These are phyloP conservation scores for Leishmania gerbilli DNA, from an alignment of 208 protist species.

Conservation along the genomic window DNA sequence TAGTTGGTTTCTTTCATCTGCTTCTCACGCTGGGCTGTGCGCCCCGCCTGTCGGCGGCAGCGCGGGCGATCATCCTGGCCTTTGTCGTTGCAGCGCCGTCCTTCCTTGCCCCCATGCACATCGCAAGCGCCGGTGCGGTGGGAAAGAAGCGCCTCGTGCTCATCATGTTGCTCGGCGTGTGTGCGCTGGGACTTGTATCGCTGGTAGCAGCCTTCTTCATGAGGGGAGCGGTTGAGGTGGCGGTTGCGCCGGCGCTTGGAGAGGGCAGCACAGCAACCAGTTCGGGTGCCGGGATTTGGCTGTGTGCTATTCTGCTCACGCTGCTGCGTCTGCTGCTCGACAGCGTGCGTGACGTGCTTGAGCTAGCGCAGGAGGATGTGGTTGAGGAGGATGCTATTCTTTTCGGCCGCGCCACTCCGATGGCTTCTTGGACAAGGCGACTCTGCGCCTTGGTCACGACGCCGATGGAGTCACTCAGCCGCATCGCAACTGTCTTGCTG, in stretches of 20 bases:
- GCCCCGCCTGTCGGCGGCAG: constrained; percentile 4
- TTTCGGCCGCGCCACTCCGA: constrained; percentile 37
- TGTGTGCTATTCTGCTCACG: constrained; percentile 18
- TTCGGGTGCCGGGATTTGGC: constrained; percentile 1
- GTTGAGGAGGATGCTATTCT: constrained; percentile 66
- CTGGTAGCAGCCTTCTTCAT: constrained; percentile 20
- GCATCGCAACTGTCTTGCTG: constrained; percentile 20
- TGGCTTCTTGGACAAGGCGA: constrained; percentile 19
- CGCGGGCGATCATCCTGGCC: constrained; percentile 16
- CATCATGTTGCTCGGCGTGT: not conserved
- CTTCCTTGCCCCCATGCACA: constrained; percentile 9
- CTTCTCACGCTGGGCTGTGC: constrained; percentile 21
- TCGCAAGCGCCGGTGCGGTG: not conserved
- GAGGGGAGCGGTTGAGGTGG: not conserved
- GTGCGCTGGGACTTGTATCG: not conserved
- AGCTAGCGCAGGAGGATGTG: constrained; percentile 32
- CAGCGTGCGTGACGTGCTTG: constrained; percentile 3
- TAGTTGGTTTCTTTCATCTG: constrained; percentile 16
- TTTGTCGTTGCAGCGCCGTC: constrained; percentile 11
- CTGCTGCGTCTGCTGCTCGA: constrained; percentile 25
- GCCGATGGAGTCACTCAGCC: constrained; percentile 32
- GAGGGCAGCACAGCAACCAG: not conserved
- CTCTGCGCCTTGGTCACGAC: constrained; percentile 17
- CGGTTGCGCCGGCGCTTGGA: not conserved
- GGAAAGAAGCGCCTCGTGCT: constrained; percentile 14